phyloP scores from a whole-genome alignment of 208 protist genomes.

The Trypanosoma brucei region DNA sequence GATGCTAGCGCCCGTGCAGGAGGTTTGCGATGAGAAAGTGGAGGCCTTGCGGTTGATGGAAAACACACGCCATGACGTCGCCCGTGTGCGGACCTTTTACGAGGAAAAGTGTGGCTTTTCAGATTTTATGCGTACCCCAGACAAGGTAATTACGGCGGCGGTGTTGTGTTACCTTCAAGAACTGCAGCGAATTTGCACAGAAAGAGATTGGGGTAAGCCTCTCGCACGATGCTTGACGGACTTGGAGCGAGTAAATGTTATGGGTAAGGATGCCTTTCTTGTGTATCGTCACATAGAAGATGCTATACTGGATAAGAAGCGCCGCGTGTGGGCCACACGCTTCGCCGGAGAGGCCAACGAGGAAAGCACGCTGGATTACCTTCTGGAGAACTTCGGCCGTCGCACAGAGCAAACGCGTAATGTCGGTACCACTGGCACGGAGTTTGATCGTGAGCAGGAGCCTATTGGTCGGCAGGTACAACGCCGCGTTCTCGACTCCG shows the following conservation, averaged over 20 bases:
- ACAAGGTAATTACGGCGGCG: constrained; percentile 81
- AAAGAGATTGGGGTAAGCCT: constrained; percentile 66
- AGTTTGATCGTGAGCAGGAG: constrained; percentile 90
- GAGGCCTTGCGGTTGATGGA: constrained; percentile 75
- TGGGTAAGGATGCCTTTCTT: constrained; percentile 67
- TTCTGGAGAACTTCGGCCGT: constrained; percentile 87
- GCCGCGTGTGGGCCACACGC: constrained; percentile 71
- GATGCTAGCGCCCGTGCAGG: constrained; percentile 35
- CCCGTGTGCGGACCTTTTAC: constrained; percentile 74
- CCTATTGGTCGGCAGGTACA: constrained; percentile 88
- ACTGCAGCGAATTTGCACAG: constrained; percentile 57
- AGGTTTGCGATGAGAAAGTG: constrained; percentile 64
- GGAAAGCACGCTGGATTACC: constrained; percentile 84
- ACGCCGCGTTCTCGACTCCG: constrained; percentile 76
- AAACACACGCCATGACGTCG: constrained; percentile 69
- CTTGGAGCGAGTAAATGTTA: constrained; percentile 56
- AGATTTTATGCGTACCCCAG: constrained; percentile 85
- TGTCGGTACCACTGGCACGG: constrained; percentile 68
- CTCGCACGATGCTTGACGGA: constrained; percentile 66
- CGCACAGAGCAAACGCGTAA: constrained; percentile 60
- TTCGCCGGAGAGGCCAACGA: constrained; percentile 84
- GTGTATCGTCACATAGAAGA: constrained; percentile 82
- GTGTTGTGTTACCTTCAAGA: constrained; percentile 75
- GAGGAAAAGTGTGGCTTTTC: constrained; percentile 89
- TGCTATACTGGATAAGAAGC: constrained; percentile 73